Percentiles rank a stretch among this genome's conserved stretches.
These are phyloP conservation scores for Bruguiera hainesii DNA, from an alignment of 441 rosid genomes.

Conservation along the genomic window DNA sequence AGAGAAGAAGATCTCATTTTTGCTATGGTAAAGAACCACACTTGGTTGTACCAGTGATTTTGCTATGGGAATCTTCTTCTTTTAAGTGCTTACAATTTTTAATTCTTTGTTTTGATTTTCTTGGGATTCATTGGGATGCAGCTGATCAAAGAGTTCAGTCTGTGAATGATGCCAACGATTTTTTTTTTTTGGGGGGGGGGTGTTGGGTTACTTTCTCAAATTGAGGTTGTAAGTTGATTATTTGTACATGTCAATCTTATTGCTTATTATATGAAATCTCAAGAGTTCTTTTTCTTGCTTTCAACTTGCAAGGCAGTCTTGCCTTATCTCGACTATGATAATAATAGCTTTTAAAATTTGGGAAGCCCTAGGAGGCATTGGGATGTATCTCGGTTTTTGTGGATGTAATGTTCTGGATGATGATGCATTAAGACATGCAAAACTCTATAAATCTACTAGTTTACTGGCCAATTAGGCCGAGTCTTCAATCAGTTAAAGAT, in stretches of 20 bases:
- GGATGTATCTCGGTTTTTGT: not conserved
- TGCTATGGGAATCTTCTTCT: constrained; percentile 9
- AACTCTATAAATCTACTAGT: constrained; percentile 16
- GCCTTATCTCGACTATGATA: not conserved
- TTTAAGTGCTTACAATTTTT: not conserved
- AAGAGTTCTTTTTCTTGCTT: not conserved
- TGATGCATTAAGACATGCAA: constrained; percentile 19
- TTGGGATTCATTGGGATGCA: too few species aligned
- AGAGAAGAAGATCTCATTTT: not conserved
- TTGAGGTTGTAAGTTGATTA: constrained; percentile 12
- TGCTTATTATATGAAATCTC: constrained; percentile 3
- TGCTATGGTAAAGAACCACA: constrained; percentile 1
- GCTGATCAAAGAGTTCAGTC: too few species aligned
- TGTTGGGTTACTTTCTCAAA: constrained; percentile 14
- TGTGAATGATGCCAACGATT: too few species aligned
- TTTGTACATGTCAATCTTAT: constrained; percentile 19
- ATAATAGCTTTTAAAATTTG: constrained; percentile 11
- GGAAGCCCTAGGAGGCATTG: constrained; percentile 5
- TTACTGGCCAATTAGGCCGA: constrained; percentile 9
- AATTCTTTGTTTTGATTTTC: too few species aligned
- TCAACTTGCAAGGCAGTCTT: not conserved
- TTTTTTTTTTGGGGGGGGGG: not conserved
- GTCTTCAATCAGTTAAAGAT: constrained; percentile 14
- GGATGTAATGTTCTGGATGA: constrained; percentile 6
- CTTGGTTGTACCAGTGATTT: constrained; percentile 1